Conservation (phyloP, 495 filamentous ascomycete species). For the Neurospora sp. region DNA sequence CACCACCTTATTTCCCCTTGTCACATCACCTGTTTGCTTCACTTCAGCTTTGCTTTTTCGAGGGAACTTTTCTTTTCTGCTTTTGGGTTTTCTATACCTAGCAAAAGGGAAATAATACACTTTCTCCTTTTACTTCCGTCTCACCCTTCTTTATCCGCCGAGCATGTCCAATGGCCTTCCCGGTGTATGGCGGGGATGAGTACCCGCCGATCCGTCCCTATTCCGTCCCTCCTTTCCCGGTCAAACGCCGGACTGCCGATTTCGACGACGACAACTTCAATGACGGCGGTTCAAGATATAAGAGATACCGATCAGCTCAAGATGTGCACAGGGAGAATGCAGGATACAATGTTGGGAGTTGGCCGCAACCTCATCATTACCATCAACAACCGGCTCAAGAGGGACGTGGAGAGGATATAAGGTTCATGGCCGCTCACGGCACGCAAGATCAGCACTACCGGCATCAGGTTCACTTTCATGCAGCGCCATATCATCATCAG, state of each 20-base stretch:
- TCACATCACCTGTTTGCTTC: background rate
- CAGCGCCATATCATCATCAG: background rate
- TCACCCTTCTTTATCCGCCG: background rate
- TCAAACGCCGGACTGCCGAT: conserved; percentile 19
- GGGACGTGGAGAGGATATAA: background rate
- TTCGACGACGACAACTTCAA: conserved; percentile 10
- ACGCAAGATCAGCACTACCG: background rate
- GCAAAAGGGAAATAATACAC: background rate
- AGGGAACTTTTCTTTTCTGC: background rate
- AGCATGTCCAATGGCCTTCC: conserved; percentile 29
- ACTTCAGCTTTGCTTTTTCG: background rate
- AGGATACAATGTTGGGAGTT: background rate
- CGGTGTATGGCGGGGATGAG: conserved; percentile 21
- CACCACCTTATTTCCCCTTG: background rate
- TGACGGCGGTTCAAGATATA: conserved; percentile 3
- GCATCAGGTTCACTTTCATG: background rate
- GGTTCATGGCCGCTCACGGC: background rate
- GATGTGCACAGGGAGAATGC: background rate
- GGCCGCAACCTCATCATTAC: background rate
- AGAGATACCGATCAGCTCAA: conserved; percentile 4
- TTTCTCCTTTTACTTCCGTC: background rate
- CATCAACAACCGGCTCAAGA: background rate
- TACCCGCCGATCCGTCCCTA: conserved; percentile 15
- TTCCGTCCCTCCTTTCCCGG: conserved; percentile 8
- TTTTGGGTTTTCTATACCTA: background rate